Evolutionary conservation across 1,139 yeast genomes (phyloP).

Genomic region (Nakaseomyces nivariensis): DNA sequence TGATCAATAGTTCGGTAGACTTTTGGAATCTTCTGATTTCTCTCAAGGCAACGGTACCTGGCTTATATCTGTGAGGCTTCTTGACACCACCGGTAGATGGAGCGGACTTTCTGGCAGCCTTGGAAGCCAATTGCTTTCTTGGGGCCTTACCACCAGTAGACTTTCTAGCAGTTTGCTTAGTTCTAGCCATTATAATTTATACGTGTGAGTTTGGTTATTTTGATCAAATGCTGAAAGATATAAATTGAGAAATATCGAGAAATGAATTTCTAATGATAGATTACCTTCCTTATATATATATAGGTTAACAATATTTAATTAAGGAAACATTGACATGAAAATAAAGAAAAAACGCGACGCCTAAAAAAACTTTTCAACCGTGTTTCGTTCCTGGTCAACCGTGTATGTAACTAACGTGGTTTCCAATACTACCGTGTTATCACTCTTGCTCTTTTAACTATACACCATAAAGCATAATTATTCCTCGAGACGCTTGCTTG

Average conservation of each 20-base stretch:
- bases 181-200: conserved; percentile 70
- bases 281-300: no score
- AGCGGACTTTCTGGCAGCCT: conserved; percentile 98
- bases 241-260: no score
- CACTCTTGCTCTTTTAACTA: no score
- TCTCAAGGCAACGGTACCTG: conserved; percentile 99
- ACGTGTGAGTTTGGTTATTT: conserved; percentile 2
- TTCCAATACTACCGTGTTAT: no score
- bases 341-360: background rate
- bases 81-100: conserved; percentile 97
- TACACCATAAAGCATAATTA: background rate
- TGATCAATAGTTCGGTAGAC: conserved; percentile 89
- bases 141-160: conserved; percentile 99
- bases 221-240: no score
- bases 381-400: background rate
- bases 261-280: no score
- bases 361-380: background rate
- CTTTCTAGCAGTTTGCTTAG: conserved; percentile 97
- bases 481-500: background rate
- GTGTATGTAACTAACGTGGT: no score
- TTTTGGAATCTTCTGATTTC: conserved; percentile 98
- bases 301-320: no score
- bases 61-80: conserved; percentile 99
- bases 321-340: background rate
- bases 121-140: conserved; percentile 96